These are phyloP conservation scores for Komagataella pseudopastoris DNA, from an alignment of 805 yeast species.

Conservation along the genomic window DNA sequence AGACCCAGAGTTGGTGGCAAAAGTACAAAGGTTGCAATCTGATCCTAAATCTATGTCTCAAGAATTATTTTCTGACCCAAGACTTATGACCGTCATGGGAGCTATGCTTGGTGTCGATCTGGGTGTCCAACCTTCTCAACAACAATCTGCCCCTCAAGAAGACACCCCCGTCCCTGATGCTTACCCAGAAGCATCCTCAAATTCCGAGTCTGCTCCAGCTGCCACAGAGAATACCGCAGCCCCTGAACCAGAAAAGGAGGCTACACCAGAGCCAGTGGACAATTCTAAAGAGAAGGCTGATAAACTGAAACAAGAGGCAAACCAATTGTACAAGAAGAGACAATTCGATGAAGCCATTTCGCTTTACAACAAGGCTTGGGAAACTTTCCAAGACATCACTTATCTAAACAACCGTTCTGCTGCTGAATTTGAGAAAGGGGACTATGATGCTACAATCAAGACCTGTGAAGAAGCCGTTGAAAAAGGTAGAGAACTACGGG, in stretches of 20 bases:
- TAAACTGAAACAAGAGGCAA: conserved; percentile 72
- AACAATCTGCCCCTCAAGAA: conserved; percentile 14
- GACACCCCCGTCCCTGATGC: conserved; percentile 4
- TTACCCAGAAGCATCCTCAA: conserved; percentile 2
- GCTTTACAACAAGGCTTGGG: conserved; percentile 79
- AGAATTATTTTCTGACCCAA: conserved; percentile 65
- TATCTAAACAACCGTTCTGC: conserved; percentile 95
- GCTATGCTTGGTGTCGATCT: conserved; percentile 74
- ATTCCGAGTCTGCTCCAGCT: conserved; percentile 24
- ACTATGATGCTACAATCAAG: conserved; percentile 68
- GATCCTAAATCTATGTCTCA: conserved; percentile 69
- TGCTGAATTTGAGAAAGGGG: conserved; percentile 94
- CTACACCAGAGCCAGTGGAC: conserved; percentile 12
- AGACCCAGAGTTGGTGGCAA: conserved; percentile 72
- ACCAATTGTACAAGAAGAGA: conserved; percentile 71
- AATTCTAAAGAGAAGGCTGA: conserved; percentile 41
- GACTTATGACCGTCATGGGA: conserved; percentile 82
- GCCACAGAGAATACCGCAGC: conserved; percentile 6
- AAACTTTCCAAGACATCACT: conserved; percentile 68
- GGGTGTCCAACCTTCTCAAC: conserved; percentile 11
- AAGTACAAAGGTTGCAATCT: conserved; percentile 42
- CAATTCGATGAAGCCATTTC: conserved; percentile 89
- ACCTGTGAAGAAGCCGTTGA: conserved; percentile 80
- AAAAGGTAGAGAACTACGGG: conserved; percentile 77
- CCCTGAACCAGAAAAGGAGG: conserved; percentile 11